Percentiles rank a stretch among this genome's conserved stretches.
phyloP scores from a whole-genome alignment of 176 grass and related monocot genomes.

The Tuctoria greenei region DNA sequence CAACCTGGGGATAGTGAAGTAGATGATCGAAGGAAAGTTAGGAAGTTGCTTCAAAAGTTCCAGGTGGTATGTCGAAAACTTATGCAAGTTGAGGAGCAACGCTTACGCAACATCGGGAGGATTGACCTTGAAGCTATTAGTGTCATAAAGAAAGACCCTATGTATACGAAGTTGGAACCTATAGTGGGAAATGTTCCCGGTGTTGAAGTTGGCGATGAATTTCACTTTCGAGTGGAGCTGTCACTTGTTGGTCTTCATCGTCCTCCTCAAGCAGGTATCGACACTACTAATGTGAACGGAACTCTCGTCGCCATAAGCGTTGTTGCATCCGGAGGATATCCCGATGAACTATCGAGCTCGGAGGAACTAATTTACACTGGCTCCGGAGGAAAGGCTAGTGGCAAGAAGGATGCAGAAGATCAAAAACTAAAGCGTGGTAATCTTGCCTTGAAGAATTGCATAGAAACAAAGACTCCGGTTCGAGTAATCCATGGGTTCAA shows the following conservation, averaged over 20 bases:
- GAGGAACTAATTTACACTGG: slow-evolving; percentile 72
- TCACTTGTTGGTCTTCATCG: slow-evolving; percentile 67
- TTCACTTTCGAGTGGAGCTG: slow-evolving; percentile 67
- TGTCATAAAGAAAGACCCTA: slow-evolving; percentile 34
- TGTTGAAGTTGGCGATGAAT: slow-evolving; percentile 75
- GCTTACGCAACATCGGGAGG: slow-evolving; percentile 29
- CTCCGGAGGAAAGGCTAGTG: slow-evolving; percentile 53
- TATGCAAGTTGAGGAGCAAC: slow-evolving; percentile 52
- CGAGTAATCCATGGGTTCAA: slow-evolving; percentile 78
- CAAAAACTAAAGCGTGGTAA: slow-evolving; percentile 74
- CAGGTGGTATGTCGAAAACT: slow-evolving; percentile 54
- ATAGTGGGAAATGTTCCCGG: slow-evolving; percentile 59
- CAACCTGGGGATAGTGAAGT: slow-evolving; percentile 12
- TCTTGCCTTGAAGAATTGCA: slow-evolving; percentile 74
- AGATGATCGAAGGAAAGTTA: slow-evolving; percentile 53
- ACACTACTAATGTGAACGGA: slow-evolving; percentile 29
- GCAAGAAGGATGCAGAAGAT: slow-evolving; percentile 55
- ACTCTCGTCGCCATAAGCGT: slow-evolving; percentile 54
- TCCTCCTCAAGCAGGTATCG: slow-evolving; percentile 58
- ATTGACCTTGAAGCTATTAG: slow-evolving; percentile 41
- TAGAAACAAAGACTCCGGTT: slow-evolving; percentile 52
- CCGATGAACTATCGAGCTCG: slow-evolving; percentile 57
- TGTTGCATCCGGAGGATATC: slow-evolving; percentile 69
- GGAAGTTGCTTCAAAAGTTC: slow-evolving; percentile 51
- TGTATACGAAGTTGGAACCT: slow-evolving; percentile 39